Percentiles rank a stretch among this genome's conserved stretches.
Evolutionary conservation across 495 filamentous ascomycete genomes (phyloP).

Genomic region (Patellaria atrata): DNA sequence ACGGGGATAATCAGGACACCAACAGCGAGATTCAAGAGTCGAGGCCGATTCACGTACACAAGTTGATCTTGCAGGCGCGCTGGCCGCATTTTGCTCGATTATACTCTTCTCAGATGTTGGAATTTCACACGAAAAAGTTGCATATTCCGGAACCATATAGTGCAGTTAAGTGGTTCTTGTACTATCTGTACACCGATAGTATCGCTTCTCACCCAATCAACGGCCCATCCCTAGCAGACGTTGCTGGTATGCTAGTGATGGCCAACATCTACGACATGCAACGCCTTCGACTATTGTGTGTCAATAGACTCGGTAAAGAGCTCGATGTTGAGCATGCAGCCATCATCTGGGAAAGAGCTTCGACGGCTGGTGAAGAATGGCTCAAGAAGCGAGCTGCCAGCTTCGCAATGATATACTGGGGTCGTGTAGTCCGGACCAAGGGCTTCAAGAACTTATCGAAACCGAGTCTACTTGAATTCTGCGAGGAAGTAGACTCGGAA

Average conservation of each 20-base stretch:
- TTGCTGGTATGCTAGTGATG: slow-evolving; percentile 95
- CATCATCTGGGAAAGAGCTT: slow-evolving; percentile 88
- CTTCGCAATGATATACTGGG: slow-evolving; percentile 90
- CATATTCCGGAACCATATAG: slow-evolving; percentile 94
- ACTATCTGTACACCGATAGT: slow-evolving; percentile 91
- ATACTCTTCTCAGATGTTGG: slow-evolving; percentile 84
- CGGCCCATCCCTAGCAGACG: slow-evolving; percentile 59
- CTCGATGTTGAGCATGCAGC: slow-evolving; percentile 90
- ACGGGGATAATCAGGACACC: slow-evolving; percentile 45
- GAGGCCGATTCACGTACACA: slow-evolving; percentile 82
- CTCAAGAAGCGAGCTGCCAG: slow-evolving; percentile 69
- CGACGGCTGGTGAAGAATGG: slow-evolving; percentile 83
- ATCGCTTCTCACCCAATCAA: slow-evolving; percentile 48
- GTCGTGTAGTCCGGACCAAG: slow-evolving; percentile 74
- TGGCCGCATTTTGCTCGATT: slow-evolving; percentile 94
- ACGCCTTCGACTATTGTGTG: slow-evolving; percentile 73
- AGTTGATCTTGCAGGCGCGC: slow-evolving; percentile 78
- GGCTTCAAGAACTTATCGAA: slow-evolving; percentile 72
- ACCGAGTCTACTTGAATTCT: slow-evolving; percentile 71
- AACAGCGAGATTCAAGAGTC: slow-evolving; percentile 31
- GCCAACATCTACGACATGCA: slow-evolving; percentile 95
- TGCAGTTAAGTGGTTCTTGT: slow-evolving; percentile 86
- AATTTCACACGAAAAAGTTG: slow-evolving; percentile 92
- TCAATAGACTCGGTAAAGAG: slow-evolving; percentile 74
- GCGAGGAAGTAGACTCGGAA: slow-evolving; percentile 81